Evolutionary conservation across 257 asterid genomes (phyloP).

Genomic region (Solanum clarkiae): DNA sequence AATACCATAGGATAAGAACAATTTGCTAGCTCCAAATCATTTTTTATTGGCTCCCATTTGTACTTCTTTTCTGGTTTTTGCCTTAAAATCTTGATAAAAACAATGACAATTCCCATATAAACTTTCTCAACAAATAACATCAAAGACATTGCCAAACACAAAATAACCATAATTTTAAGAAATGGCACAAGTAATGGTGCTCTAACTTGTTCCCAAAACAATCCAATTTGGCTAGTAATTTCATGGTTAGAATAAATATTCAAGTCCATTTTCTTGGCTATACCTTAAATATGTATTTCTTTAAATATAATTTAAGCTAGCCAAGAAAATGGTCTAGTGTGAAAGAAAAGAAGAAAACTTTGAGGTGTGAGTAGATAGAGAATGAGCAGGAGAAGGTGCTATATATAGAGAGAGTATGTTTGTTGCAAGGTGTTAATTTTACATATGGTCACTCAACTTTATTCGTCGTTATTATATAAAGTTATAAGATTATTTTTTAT

Average conservation of each 20-base stretch:
- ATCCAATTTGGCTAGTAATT: background rate
- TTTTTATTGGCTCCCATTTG: constrained; percentile 20
- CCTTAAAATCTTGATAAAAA: constrained; percentile 5
- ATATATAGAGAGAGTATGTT: background rate
- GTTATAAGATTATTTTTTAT: background rate
- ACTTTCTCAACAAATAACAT: constrained; percentile 19
- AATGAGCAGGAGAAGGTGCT: background rate
- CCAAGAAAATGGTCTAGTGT: background rate
- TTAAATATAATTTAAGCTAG: background rate
- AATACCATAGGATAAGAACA: constrained; percentile 16
- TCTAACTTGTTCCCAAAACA: constrained; percentile 13
- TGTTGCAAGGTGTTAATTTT: background rate
- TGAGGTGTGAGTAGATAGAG: background rate
- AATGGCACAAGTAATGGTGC: constrained; percentile 12
- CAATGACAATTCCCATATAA: constrained; percentile 20
- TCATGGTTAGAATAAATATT: background rate
- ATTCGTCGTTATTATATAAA: background rate
- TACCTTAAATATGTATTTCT: background rate
- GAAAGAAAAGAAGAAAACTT: background rate
- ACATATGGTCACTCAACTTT: background rate
- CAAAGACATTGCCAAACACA: constrained; percentile 17
- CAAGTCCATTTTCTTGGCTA: background rate
- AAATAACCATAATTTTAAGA: background rate
- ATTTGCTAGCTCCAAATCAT: constrained; percentile 19
- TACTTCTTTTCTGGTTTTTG: constrained; percentile 16